Evolutionary conservation across 2,329 filamentous ascomycete genomes (phyloP).

Genomic region (Seiridium cupressi): DNA sequence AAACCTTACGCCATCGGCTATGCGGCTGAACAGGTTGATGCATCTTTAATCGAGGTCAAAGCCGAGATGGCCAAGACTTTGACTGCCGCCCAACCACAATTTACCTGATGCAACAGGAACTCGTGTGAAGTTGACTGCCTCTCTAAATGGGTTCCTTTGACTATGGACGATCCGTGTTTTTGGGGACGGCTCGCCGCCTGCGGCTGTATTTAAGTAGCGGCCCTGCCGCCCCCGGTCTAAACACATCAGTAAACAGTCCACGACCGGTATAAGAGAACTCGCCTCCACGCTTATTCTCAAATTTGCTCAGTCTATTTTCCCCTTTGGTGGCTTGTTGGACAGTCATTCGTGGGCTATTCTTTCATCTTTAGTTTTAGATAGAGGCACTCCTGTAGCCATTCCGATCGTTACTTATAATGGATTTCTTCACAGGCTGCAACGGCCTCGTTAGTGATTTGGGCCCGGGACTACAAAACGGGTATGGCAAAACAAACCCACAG

Average conservation of each 20-base stretch:
- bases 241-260: neutral
- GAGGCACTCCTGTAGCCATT: constrained; percentile 15
- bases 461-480: constrained; percentile 24
- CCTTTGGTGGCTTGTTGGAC: neutral
- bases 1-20: neutral
- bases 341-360: neutral
- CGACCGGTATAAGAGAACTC: constrained; percentile 1
- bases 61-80: neutral
- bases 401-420: constrained; percentile 24
- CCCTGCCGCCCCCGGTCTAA: neutral
- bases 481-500: constrained; percentile 10
- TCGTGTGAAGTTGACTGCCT: neutral
- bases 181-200: neutral
- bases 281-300: constrained; percentile 1
- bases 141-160: neutral
- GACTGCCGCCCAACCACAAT: neutral
- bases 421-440: constrained; percentile 16
- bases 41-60: neutral
- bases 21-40: neutral
- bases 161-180: neutral
- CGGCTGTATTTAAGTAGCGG: neutral
- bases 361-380: constrained; percentile 8
- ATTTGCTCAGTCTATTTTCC: neutral
- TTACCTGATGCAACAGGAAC: neutral
- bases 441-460: constrained; percentile 11